Percentiles rank a stretch among this genome's conserved stretches.
These are phyloP conservation scores for Verticillium dahliae DNA, from an alignment of 2,329 filamentous ascomycete genomes.

Conservation along the genomic window DNA sequence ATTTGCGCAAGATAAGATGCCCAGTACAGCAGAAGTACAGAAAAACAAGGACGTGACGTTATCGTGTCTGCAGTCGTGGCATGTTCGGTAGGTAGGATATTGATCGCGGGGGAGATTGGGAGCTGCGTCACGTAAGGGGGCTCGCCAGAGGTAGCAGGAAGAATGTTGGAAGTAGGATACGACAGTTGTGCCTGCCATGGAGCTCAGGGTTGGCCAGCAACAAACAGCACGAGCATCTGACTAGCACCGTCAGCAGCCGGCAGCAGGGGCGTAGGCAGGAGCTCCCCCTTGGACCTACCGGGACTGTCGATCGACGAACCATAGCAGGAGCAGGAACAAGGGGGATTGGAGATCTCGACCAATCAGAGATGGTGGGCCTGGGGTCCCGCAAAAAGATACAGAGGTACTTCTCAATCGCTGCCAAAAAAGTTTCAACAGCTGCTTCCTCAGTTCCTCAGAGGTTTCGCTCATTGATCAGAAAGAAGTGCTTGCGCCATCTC, in stretches of 20 bases:
- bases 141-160: neutral
- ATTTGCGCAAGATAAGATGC: neutral
- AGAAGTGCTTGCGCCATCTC: neutral
- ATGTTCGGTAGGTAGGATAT: slow-evolving; percentile 15
- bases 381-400: neutral
- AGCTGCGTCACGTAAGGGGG: slow-evolving; percentile 11
- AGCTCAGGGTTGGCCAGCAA: neutral
- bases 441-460: neutral
- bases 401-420: neutral
- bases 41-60: neutral
- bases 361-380: neutral
- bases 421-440: neutral
- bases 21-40: neutral
- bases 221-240: neutral
- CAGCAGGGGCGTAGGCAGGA: neutral
- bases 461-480: neutral
- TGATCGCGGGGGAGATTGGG: slow-evolving; percentile 13
- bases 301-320: neutral
- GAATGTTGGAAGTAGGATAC: neutral
- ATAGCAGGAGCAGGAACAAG: neutral
- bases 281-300: neutral
- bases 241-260: neutral
- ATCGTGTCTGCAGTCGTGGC: slow-evolving; percentile 3
- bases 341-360: neutral
- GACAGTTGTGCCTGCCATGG: neutral